Base-by-base conservation (phyloP, 2,329 filamentous ascomycete species). In the Alternaria sp. region DNA sequence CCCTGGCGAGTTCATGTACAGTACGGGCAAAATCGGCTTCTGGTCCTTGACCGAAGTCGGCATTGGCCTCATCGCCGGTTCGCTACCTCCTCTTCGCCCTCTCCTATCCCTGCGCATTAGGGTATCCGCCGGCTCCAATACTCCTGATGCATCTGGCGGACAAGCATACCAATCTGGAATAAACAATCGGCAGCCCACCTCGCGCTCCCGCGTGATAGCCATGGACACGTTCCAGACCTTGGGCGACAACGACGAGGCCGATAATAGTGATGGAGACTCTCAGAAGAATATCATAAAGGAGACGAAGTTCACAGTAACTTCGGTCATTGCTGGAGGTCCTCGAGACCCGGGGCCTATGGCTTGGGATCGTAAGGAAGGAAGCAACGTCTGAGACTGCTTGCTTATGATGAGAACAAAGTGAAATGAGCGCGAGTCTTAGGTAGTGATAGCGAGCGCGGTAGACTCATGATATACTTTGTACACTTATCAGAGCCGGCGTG, bases 31-130 rank as follows among this genome's bases (percentile, higher is more conserved):
- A 49, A 82, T 83, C 36, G 80, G 79, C 0, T 76, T 83, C 55
- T 83, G 82, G 82, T 82, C 81, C 7, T 70, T 84, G 40, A 75
- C 81, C 49, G 83, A 84, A 66, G 81, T 81, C 62, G 83, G 81
- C 13, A 82, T 81, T 44, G 83, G 83, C 19, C 81, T 85, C 62
- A 77, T 81, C 8, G 82, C 83, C 13, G 83, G 81, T 11, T 83
- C 81, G 19, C 72, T 83, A 23, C 80, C 81, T 3, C 78, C 81
- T 4, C 78, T 84, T n/a, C 81, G 82, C 0, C 82, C 82, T 7
- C 69, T 84, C n/a, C 78, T 83, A 5, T 69, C 66, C 36, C 58
- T 72, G 5, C 60, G 58, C 17, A 64, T 72, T 36, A 51, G 54
- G 15, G 52, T 72, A 23, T 65, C 57, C 26, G 64, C 65, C 1